Conservation (phyloP, 805 yeast genomes). For the Candida silvatica region DNA sequence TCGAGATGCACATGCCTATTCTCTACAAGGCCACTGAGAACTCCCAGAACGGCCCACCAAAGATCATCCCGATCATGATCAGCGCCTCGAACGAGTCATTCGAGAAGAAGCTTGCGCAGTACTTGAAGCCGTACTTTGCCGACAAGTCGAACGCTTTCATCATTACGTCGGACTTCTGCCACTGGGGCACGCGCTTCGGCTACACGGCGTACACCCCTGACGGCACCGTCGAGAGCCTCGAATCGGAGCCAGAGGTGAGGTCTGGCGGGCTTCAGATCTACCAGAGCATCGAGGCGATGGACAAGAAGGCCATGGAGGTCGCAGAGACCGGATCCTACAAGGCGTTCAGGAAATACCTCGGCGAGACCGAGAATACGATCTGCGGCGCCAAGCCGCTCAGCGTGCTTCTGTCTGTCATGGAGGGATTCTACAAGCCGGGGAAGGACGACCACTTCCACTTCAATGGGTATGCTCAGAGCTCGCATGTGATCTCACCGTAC, state of each 20-base stretch:
- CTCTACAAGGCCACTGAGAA: conserved; percentile 39
- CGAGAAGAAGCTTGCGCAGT: conserved; percentile 35
- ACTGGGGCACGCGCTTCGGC: conserved; percentile 74
- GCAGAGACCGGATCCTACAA: conserved; percentile 45
- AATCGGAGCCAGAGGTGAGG: conserved; percentile 6
- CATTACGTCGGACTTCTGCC: conserved; percentile 89
- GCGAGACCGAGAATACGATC: conserved; percentile 73
- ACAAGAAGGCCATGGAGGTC: conserved; percentile 59
- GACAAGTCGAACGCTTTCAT: conserved; percentile 59
- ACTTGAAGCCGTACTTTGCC: conserved; percentile 43
- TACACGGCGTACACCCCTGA: conserved; percentile 43
- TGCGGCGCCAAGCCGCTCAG: conserved; percentile 87
- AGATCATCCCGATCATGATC: conserved; percentile 73
- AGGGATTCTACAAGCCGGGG: conserved; percentile 19
- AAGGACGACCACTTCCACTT: conserved; percentile 42
- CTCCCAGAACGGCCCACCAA: conserved; percentile 23
- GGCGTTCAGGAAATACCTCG: conserved; percentile 61
- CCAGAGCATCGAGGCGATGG: conserved; percentile 68
- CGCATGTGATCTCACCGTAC: conserved; percentile 30
- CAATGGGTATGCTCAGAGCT: conserved; percentile 78
- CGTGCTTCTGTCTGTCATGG: conserved; percentile 49
- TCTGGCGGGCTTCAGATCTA: conserved; percentile 30
- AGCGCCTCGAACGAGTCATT: conserved; percentile 46
- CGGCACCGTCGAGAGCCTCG: conserved; percentile 18
- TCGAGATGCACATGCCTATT: conserved; percentile 91